A percentile compares a stretch with the other conserved stretches of the same genome.
Evolutionary conservation across 1,284 basidiomycete genomes (phyloP).

Genomic region (Ceraceosorus guamensis): DNA sequence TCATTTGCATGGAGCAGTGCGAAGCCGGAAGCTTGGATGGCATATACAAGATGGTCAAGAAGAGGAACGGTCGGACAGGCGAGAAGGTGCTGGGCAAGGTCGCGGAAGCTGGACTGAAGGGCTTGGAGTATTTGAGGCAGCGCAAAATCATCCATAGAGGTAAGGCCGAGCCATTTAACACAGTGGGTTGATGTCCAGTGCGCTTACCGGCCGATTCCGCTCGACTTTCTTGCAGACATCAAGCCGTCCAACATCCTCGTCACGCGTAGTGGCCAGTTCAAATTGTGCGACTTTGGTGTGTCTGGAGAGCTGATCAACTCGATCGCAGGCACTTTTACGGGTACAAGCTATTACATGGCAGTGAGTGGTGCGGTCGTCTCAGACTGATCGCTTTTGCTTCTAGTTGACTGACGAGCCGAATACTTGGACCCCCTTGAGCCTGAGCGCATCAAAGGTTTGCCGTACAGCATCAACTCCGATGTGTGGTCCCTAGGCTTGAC

Average conservation of each 20-base stretch:
- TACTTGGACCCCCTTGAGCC: slow-evolving; percentile 58
- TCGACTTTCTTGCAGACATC: slow-evolving; percentile 59
- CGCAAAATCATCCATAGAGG: slow-evolving; percentile 82
- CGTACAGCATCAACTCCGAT: slow-evolving; percentile 87
- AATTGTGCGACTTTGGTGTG: slow-evolving; percentile 92
- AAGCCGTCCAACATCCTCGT: slow-evolving; percentile 93
- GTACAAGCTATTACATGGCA: slow-evolving; percentile 95
- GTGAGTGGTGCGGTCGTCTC: slow-evolving; percentile 64
- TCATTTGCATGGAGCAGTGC: slow-evolving; percentile 89
- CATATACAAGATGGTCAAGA: slow-evolving; percentile 75
- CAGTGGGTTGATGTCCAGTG: neutral
- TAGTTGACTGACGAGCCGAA: neutral
- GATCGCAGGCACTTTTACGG: slow-evolving; percentile 87
- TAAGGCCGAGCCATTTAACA: slow-evolving; percentile 13
- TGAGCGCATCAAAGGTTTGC: slow-evolving; percentile 79
- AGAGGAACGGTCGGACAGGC: slow-evolving; percentile 67
- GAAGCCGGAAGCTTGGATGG: slow-evolving; percentile 78
- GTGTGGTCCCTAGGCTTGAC: slow-evolving; percentile 97
- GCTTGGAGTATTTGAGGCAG: slow-evolving; percentile 83
- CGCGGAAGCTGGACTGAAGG: slow-evolving; percentile 83
- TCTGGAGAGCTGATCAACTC: slow-evolving; percentile 89
- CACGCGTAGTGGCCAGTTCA: slow-evolving; percentile 76
- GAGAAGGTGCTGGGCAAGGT: slow-evolving; percentile 88
- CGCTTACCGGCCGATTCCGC: neutral
- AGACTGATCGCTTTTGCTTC: no score